These are phyloP conservation scores for Ceratocystis colombiana DNA, from an alignment of 2,329 filamentous ascomycete genomes.

Conservation along the genomic window DNA sequence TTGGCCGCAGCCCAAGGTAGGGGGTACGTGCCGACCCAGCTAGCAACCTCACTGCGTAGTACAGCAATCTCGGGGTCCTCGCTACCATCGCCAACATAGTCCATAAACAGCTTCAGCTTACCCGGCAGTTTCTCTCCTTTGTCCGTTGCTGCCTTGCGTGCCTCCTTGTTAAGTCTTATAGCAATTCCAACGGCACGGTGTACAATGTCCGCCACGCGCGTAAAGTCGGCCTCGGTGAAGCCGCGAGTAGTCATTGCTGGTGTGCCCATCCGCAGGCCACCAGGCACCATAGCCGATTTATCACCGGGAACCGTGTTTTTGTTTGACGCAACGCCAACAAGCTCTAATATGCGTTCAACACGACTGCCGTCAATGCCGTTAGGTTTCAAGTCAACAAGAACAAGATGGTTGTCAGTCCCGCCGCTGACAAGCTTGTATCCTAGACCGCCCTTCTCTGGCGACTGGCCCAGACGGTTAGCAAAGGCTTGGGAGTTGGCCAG, in stretches of 20 bases:
- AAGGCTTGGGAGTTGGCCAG: constrained; percentile 85
- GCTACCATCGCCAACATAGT: constrained; percentile 58
- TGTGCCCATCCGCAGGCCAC: constrained; percentile 85
- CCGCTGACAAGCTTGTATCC: constrained; percentile 86
- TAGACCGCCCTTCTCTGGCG: constrained; percentile 64
- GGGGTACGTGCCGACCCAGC: constrained; percentile 66
- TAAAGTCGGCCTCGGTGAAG: constrained; percentile 83
- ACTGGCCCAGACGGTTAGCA: constrained; percentile 53
- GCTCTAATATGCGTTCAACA: constrained; percentile 80
- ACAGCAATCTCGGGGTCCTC: constrained; percentile 61
- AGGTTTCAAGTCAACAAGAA: constrained; percentile 83
- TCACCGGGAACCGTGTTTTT: constrained; percentile 98
- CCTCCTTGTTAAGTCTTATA: constrained; percentile 62
- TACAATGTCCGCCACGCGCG: constrained; percentile 73
- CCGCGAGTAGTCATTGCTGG: constrained; percentile 96
- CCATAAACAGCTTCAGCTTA: constrained; percentile 56
- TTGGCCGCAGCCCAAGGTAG: constrained; percentile 51
- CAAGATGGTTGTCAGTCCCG: constrained; percentile 95
- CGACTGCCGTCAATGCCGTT: constrained; percentile 79
- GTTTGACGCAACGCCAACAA: constrained; percentile 93
- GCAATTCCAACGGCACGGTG: constrained; percentile 74
- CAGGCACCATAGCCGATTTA: constrained; percentile 83
- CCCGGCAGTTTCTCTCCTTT: constrained; percentile 55
- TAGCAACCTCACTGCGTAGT: constrained; percentile 62
- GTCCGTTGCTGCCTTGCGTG: constrained; percentile 57